A percentile compares a stretch with the other conserved stretches of the same genome.
These are phyloP conservation scores for Psilocybe azurescens DNA, from an alignment of 768 basidiomycete species.

Conservation along the genomic window DNA sequence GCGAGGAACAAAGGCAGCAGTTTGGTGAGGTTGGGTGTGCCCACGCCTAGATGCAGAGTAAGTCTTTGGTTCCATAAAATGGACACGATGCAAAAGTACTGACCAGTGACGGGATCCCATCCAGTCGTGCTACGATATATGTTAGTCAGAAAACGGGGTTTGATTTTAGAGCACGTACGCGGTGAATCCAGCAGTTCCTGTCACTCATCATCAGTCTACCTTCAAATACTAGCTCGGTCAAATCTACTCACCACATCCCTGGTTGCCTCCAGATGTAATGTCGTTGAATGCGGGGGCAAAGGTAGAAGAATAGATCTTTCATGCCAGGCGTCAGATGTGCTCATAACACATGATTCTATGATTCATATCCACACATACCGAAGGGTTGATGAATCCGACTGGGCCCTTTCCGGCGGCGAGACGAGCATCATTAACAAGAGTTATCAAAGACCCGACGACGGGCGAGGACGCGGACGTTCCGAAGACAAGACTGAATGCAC, in stretches of 20 bases:
- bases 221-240: not conserved
- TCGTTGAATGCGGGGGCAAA: constrained; percentile 26
- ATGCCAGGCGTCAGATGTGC: not conserved
- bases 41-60: constrained; percentile 32
- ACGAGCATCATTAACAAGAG: constrained; percentile 58
- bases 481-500: constrained; percentile 36
- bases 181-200: constrained; percentile 39
- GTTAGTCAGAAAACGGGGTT: not conserved
- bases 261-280: constrained; percentile 28
- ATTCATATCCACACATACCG: constrained; percentile 25
- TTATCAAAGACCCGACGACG: constrained; percentile 45
- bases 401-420: constrained; percentile 44
- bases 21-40: constrained; percentile 39
- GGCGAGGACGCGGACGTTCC: constrained; percentile 53
- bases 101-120: constrained; percentile 49
- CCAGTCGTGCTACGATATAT: constrained; percentile 35
- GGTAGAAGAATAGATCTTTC: constrained; percentile 23
- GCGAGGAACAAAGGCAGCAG: constrained; percentile 37
- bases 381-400: constrained; percentile 56
- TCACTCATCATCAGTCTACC: not conserved
- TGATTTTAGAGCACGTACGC: constrained; percentile 28
- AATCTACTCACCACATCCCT: constrained; percentile 21
- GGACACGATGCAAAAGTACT: constrained; percentile 7
- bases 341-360: too few relatives aligned
- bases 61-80: not conserved